Percentiles rank a stretch among this genome's conserved stretches.
phyloP scores from a whole-genome alignment of 495 filamentous ascomycete species.

The Aspergillus coremiiformis region DNA sequence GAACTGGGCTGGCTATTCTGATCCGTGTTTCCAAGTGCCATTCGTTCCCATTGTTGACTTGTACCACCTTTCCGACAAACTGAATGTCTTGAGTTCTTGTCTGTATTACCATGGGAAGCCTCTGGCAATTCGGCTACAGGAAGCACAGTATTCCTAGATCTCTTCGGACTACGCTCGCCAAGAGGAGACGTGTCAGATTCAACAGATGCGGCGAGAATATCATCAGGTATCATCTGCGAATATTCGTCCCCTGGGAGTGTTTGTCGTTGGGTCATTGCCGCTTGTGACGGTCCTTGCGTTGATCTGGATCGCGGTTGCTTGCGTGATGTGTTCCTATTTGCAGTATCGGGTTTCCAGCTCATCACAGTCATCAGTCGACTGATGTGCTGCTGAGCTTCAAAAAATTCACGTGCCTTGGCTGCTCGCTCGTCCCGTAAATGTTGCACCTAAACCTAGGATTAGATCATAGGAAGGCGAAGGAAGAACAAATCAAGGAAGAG shows the following conservation, averaged over 20 bases:
- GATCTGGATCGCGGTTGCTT: constrained; percentile 20
- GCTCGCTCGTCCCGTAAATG: constrained; percentile 34
- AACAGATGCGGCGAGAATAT: constrained; percentile 18
- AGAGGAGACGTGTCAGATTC: constrained; percentile 14
- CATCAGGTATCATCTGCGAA: constrained; percentile 10
- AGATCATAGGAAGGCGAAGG: too few species aligned
- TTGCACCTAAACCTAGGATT: constrained; percentile 25
- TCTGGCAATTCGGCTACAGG: constrained; percentile 5
- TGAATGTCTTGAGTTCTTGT: constrained; percentile 6
- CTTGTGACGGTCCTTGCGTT: constrained; percentile 6
- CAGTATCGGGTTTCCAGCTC: constrained; percentile 29
- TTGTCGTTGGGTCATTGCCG: constrained; percentile 9
- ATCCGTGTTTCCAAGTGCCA: constrained; percentile 20
- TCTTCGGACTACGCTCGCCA: constrained; percentile 23
- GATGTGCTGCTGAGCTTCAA: constrained; percentile 44
- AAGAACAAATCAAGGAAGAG: background rate
- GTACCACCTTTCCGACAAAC: constrained; percentile 1
- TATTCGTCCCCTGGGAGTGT: constrained; percentile 16
- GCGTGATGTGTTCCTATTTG: constrained; percentile 13
- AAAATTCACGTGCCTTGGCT: constrained; percentile 41
- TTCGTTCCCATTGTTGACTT: constrained; percentile 9
- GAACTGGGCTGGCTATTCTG: constrained; percentile 25
- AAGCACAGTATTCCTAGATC: constrained; percentile 19
- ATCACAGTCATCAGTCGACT: constrained; percentile 41
- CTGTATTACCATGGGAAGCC: background rate